Evolutionary conservation across 306 rosid genomes (phyloP), one percentile per base, ranked within the genome.

Genomic region (Cicer pinnatifidum): DNA sequence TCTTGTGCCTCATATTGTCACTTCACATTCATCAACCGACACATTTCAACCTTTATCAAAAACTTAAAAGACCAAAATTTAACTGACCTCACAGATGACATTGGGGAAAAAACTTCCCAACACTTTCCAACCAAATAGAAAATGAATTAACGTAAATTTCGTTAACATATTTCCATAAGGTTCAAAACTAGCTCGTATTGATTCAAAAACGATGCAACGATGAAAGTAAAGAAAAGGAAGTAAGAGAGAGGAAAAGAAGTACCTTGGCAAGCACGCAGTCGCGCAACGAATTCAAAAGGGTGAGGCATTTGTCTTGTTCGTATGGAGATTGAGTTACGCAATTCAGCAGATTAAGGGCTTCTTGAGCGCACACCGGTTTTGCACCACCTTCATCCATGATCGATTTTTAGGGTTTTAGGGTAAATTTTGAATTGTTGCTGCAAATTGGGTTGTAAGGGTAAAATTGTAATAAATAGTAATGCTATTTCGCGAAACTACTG

Each of bases 191-290:
- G 54, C 50, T 66, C n/a, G 4, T 8, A 72, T 7, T 11, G 11
- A 78, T 6, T 7, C 6, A 38, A n/a, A 68, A 13, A 59, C 6
- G 17, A 20, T 20, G 9, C 10, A 65, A 3, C 35, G 48, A 44
- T 6, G 54, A 50, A 17, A 52, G 15, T 28, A 41, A 41, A 9
- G 45, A 41, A 41, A 50, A 0, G 9, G 12, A 53, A 8, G 35
- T 17, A 20, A 39, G 1, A 39, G n/a, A 1, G 64, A 33, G 43
- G 8, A n/a, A 8, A 61, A 10, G 40, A 10, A 51, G 56, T 80
- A 93, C 98, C 98, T 87, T 86, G 75, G 43, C 71, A 58, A 89
- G 86, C 2, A 91, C 91, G 85, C 98, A 93, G 35, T 86, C 67
- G 9, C 91, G 91, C 80, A 91, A 56, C 1, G 94, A 89, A 77